Evolutionary conservation across 1,284 basidiomycete species (phyloP), one percentile per base, ranked within the genome.

Genomic region (Cryptococcus jaspeensis): DNA sequence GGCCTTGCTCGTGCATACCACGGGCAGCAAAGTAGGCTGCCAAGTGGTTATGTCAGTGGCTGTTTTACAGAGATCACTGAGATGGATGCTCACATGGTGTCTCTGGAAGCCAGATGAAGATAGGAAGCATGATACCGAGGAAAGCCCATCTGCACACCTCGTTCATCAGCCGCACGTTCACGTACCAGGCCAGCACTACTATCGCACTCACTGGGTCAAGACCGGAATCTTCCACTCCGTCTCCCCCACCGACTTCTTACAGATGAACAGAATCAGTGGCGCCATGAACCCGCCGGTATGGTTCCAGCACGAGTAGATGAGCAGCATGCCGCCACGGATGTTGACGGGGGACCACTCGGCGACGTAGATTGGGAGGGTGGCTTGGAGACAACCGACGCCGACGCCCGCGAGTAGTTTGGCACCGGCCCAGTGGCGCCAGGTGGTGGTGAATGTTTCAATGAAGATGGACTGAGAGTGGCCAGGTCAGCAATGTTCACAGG

Each of bases 61-160:
- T 46, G 28, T 16, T 13, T 36, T 25, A n/a, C 23, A 37, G 46
- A 11, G 35, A 40, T 18, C 6, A 25, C 12, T 13, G 45, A 23
- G 18, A 28, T 11, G 20, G 45, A n/a, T 7, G 45, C 60, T 55
- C 37, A 61, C 60, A 51, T 38, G 61, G 54, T 13, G 63, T 62
- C 57, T 67, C 65, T n/a, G 66, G 66, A 6, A 68, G 56, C 20
- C 51, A 68, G 36, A 66, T 41, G 54, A 61, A 63, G 50, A 65
- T 63, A 28, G 60, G 57, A 2, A 62, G 25, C 63, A 65, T 63
- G 51, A 67, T 52, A n/a, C 56, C 59, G 23, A 64, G 49, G 50
- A 64, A 59, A 16, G 44, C 60, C 60, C 60, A 64, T 45, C 49
- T 50, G 7, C 52, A 45, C 4, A 50, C 45, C 16, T 20, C 38